A percentile compares a stretch with the other conserved stretches of the same genome.
phyloP scores from a whole-genome alignment of 345 rosid genomes.

The Nephelium lappaceum region DNA sequence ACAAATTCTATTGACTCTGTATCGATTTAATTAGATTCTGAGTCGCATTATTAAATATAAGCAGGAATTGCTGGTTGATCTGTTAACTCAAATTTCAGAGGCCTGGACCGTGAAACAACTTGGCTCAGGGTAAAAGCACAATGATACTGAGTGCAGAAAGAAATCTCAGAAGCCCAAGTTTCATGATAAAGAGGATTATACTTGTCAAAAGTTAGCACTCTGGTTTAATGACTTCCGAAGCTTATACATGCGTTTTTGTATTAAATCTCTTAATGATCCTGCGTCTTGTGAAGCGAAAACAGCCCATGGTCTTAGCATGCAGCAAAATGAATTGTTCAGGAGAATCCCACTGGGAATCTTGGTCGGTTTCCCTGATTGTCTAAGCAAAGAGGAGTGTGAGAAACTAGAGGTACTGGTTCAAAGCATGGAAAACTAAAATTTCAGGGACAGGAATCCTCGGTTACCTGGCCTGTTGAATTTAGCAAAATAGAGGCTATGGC shows the following conservation, averaged over 20 bases:
- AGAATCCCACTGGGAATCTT: slow-evolving; percentile 62
- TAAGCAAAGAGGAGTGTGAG: slow-evolving; percentile 57
- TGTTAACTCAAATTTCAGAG: slow-evolving; percentile 52
- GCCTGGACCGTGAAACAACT: slow-evolving; percentile 43
- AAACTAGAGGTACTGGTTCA: slow-evolving; percentile 22
- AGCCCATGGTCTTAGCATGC: slow-evolving; percentile 27
- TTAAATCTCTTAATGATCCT: slow-evolving; percentile 23
- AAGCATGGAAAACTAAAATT: slow-evolving; percentile 30
- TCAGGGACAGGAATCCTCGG: slow-evolving; percentile 20
- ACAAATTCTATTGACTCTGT: too few species aligned
- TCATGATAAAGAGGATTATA: slow-evolving; percentile 20
- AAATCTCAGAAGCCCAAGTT: slow-evolving; percentile 48
- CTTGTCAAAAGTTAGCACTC: slow-evolving; percentile 33
- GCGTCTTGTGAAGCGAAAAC: slow-evolving; percentile 24
- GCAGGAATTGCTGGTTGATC: slow-evolving; percentile 47
- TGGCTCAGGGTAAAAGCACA: slow-evolving; percentile 27
- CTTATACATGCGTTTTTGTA: slow-evolving; percentile 22
- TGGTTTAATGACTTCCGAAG: slow-evolving; percentile 59
- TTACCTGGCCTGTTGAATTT: slow-evolving; percentile 23
- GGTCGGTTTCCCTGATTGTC: slow-evolving; percentile 41
- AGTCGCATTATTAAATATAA: slow-evolving; percentile 48
- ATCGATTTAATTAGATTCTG: slow-evolving; percentile 25
- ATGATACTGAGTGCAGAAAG: slow-evolving; percentile 33
- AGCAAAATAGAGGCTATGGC: slow-evolving; percentile 51
- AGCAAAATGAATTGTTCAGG: slow-evolving; percentile 45